Conservation (phyloP, 2,329 filamentous ascomycete species). For the Emergomyces africanus region DNA sequence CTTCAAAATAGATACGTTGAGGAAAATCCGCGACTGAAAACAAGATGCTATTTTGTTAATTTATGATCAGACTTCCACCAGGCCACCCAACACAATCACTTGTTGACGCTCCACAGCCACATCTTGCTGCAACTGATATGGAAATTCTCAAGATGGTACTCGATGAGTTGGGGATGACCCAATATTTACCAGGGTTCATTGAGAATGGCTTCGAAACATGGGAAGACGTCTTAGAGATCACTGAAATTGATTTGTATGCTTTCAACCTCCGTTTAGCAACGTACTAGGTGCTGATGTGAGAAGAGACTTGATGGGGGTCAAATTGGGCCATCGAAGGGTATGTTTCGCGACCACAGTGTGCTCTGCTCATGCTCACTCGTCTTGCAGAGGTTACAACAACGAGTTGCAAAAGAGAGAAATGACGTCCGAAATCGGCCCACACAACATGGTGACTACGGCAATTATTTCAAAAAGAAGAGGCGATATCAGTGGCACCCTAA, state of each 20-base stretch:
- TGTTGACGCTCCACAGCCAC: background rate
- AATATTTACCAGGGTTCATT: constrained; percentile 5
- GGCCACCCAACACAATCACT: background rate
- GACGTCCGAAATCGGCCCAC: background rate
- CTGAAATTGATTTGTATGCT: constrained; percentile 5
- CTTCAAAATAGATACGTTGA: background rate
- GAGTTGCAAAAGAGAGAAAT: constrained; percentile 5
- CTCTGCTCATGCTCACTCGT: background rate
- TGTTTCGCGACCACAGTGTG: background rate
- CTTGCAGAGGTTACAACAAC: constrained; percentile 4
- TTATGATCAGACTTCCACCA: background rate
- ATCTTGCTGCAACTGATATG: constrained; percentile 2
- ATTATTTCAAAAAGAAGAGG: constrained; percentile 2
- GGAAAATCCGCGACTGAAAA: background rate
- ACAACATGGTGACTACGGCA: background rate
- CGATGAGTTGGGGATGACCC: constrained; percentile 6
- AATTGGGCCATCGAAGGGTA: constrained; percentile 6
- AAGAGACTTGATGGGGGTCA: constrained; percentile 6
- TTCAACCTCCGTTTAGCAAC: background rate
- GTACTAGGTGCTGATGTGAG: background rate
- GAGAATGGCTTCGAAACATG: constrained; percentile 7
- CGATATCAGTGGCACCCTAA: constrained; percentile 7
- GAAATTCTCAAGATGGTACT: constrained; percentile 3
- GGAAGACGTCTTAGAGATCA: constrained; percentile 8
- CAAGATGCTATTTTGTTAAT: background rate